Evolutionary conservation across 1,139 yeast genomes (phyloP).

Genomic region (Nakaseomyces sp.): DNA sequence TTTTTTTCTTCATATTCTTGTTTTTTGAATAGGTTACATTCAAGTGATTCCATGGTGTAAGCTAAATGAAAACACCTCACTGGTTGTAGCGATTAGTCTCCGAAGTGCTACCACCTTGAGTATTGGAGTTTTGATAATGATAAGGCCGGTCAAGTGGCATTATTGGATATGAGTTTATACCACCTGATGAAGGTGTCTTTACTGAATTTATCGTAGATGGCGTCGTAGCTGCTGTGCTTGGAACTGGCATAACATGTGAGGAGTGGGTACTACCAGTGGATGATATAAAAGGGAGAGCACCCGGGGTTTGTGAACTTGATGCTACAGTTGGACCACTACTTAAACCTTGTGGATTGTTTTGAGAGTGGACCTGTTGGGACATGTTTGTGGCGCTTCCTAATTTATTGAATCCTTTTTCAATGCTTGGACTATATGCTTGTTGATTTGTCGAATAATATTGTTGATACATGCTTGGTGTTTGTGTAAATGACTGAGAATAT

Average conservation of each 20-base stretch:
- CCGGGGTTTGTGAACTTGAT: background rate
- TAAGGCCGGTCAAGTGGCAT: background rate
- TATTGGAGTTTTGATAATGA: background rate
- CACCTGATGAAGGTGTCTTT: background rate
- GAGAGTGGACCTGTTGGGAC: background rate
- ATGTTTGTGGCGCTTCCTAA: background rate
- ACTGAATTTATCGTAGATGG: background rate
- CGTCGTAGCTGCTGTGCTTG: conserved; percentile 1
- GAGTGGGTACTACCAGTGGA: background rate
- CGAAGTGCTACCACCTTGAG: background rate
- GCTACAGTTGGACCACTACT: background rate
- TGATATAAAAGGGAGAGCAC: background rate
- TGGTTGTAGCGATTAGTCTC: background rate
- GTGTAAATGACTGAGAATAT: conserved; percentile 2
- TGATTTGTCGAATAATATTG: conserved; percentile 3
- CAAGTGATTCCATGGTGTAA: too few species aligned
- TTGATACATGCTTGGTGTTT: conserved; percentile 3
- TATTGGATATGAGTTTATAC: background rate
- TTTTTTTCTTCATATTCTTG: background rate
- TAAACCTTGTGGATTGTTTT: background rate
- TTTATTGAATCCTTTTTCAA: conserved; percentile 1
- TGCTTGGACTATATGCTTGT: conserved; percentile 2
- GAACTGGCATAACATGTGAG: background rate
- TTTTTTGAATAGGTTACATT: too few species aligned
- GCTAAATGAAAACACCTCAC: too few species aligned